Conservation (phyloP, 2,329 filamentous ascomycete genomes). For the Magnaporthiopsis poae region DNA sequence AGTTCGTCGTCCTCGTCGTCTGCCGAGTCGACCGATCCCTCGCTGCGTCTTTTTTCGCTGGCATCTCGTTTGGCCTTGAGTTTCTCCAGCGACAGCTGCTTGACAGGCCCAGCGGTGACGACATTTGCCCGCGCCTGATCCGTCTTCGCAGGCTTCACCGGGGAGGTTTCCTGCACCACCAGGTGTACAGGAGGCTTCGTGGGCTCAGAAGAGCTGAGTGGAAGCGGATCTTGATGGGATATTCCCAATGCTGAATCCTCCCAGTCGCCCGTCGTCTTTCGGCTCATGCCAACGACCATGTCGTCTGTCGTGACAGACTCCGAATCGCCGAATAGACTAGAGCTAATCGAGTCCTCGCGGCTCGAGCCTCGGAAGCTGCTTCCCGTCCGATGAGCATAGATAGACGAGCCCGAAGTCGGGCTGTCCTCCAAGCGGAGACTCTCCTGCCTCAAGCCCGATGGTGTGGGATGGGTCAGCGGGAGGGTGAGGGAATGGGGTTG, state of each 20-base stretch:
- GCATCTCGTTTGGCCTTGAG: conserved; percentile 65
- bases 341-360: conserved; percentile 79
- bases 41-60: conserved; percentile 60
- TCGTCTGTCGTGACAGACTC: conserved; percentile 73
- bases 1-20: conserved; percentile 93
- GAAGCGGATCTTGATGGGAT: conserved; percentile 45
- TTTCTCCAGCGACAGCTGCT: conserved; percentile 60
- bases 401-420: conserved; percentile 68
- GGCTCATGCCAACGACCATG: conserved; percentile 62
- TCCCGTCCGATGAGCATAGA: conserved; percentile 58
- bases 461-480: conserved; percentile 47
- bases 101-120: conserved; percentile 22
- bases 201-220: conserved; percentile 22
- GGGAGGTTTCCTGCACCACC: conserved; percentile 54
- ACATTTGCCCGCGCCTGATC: conserved; percentile 9
- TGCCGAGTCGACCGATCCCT: conserved; percentile 71
- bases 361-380: conserved; percentile 72
- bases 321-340: conserved; percentile 76
- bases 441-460: conserved; percentile 56
- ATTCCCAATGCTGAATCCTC: conserved; percentile 71
- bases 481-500: conserved; percentile 29
- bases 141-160: conserved; percentile 42
- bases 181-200: conserved; percentile 42
- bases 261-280: conserved; percentile 69
- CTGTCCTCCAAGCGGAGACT: conserved; percentile 63